A percentile compares a stretch with the other conserved stretches of the same genome.
phyloP scores from a whole-genome alignment of 1,139 yeast genomes.

The Taiozyma sp. region DNA sequence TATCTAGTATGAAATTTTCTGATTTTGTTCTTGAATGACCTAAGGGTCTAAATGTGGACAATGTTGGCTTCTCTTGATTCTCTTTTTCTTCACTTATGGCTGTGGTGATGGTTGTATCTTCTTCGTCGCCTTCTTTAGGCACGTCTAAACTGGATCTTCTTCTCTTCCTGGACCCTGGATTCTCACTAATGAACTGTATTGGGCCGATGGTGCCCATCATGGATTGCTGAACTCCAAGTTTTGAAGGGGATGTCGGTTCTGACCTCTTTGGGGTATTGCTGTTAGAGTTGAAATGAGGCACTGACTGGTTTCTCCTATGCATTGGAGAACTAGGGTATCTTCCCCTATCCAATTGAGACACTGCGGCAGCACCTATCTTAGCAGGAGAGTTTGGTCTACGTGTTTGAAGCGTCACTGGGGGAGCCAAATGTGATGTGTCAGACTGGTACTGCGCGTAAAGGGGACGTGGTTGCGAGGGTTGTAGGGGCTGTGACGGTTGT shows the following conservation, averaged over 20 bases:
- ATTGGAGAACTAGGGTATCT: constrained; percentile 21
- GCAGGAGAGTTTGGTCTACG: constrained; percentile 59
- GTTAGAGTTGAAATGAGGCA: constrained; percentile 16
- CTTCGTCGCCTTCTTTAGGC: constrained; percentile 6
- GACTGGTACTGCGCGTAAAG: not conserved
- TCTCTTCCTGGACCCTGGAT: constrained; percentile 20
- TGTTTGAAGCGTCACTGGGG: constrained; percentile 14
- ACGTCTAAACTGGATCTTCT: constrained; percentile 14
- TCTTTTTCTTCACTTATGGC: not conserved
- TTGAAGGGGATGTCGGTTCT: not conserved
- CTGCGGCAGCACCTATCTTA: constrained; percentile 68
- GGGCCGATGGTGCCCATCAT: constrained; percentile 24
- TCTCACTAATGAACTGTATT: constrained; percentile 23
- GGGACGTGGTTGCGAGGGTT: not conserved
- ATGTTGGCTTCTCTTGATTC: not conserved
- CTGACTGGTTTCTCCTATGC: constrained; percentile 26
- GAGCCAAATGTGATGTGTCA: constrained; percentile 13
- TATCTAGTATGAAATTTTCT: constrained; percentile 7
- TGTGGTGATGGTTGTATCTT: not conserved
- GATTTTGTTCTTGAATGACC: constrained; percentile 14
- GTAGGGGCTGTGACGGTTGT: constrained; percentile 3
- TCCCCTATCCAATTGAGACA: constrained; percentile 42
- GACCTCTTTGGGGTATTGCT: not conserved
- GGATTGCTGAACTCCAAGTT: constrained; percentile 10
- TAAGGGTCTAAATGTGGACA: not conserved